Evolutionary conservation across 1,139 yeast genomes (phyloP), one percentile per base, ranked within the genome.

Genomic region (Geotrichum phurueaensis): DNA sequence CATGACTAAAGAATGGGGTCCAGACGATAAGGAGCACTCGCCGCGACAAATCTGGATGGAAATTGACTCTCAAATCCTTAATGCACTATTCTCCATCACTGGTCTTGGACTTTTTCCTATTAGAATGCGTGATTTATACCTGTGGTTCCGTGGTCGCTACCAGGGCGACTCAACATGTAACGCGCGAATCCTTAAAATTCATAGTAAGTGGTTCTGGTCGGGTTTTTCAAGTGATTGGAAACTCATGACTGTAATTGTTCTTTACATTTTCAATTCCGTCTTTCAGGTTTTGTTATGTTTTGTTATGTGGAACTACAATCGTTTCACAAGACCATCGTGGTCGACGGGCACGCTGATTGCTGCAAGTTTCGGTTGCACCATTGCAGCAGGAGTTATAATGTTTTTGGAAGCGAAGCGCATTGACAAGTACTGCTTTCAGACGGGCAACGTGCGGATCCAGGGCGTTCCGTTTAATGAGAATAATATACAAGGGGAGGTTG

Each of bases 21-120:
- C 68, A 6, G 60, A 63, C 53, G 64, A 64, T 25, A 62, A 65
- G 47, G 65, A 60, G 5, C 61, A 59, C 15, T 64, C 65, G 3
- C 66, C 67, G 1, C 64, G 67, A 9, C 65, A 66, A 54, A 62
- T 62, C 18, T 66, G 69, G 69, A 65, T 66, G n/a, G 69, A 66
- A 48, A 66, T 66, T 25, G 66, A 64, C 48, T 65, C 68, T 23
- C 69, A 66, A 54, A 59, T 66, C 15, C 58, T 66, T 31, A 66
- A 66, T 43, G 69, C 65, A 2, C 39, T 66, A 36, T 66, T 66
- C 33, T 66, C 68, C 31, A 51, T 66, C 15, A 66, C 68, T 2
- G 68, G 68, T 6, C 56, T 66, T 5, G 69, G 69, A 1, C 60
- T 66, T 2, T 60, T 66, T 54, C 69, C 69, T 6, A 60, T 61